Base-by-base conservation (phyloP, 2,329 filamentous ascomycete genomes). In the Diaporthe caulivora region DNA sequence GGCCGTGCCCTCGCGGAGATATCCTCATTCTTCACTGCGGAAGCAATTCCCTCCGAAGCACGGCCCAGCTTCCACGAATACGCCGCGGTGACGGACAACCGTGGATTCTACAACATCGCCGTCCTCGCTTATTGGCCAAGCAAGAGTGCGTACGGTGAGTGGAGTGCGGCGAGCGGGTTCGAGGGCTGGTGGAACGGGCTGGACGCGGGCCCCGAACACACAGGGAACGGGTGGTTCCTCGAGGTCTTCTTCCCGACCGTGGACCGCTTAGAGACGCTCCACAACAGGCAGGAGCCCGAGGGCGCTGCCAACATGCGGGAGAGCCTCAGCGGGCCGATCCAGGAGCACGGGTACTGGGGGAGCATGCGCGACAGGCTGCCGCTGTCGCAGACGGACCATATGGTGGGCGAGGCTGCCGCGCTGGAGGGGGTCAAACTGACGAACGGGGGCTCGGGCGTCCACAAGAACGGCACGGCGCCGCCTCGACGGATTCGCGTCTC, bases 261-360 rank as follows among this genome's bases (percentile, higher is more conserved):
- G 2, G 83, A 86, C 72, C 81, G 83, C 17, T 82, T 85, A 76
- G 84, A 87, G 75, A 86, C 83, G 0, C 78, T 86, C 15, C 84
- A 84, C 71, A 84, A 83, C 4, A 81, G 81, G 31, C 74, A 77
- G 26, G 76, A 80, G 1, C 80, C 80, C 7, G 84, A 87, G 73
- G 85, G 85, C 17, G 82, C 80, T 11, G 83, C 82, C 9, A 78
- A 84, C 73, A 82, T 87, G 83, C 76, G 81, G 6, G 80, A 81
- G 7, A 74, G 74, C 2, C 77, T 84, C 6, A 83, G 80, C 24
- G 83, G 82, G 0, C 79, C 80, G 40, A 78, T 87, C 21, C 76
- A 79, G 49, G 83, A 86, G 76, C 85, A 87, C 75, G 83, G 80
- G 1, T 87, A 86, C 75, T 86, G 84, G 84, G 85, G 84, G 2